These are phyloP conservation scores for Stenocarpella maydis DNA, from an alignment of 2,329 filamentous ascomycete genomes.

Conservation along the genomic window DNA sequence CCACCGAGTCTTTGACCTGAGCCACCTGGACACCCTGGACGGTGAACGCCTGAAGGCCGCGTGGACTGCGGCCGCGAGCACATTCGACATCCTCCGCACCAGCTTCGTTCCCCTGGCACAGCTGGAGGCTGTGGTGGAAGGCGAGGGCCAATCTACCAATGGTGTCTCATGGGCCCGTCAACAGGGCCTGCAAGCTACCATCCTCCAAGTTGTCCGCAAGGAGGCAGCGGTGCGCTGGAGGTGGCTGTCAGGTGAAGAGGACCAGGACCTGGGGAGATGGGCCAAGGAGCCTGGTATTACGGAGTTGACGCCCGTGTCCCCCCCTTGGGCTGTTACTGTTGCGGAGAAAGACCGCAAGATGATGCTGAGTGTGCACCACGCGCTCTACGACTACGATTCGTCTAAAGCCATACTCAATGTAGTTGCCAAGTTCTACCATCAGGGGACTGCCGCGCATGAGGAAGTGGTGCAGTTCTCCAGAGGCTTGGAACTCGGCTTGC, in stretches of 20 bases:
- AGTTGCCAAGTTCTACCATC: conserved; percentile 34
- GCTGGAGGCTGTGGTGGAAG: conserved; percentile 28
- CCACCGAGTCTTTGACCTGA: conserved; percentile 47
- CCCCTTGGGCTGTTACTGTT: conserved; percentile 49
- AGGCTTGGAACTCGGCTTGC: conserved; percentile 38
- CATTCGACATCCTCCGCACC: conserved; percentile 47
- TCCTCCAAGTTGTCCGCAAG: conserved; percentile 36
- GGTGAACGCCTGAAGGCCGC: conserved; percentile 42
- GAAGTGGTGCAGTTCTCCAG: conserved; percentile 30
- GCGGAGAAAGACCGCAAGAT: conserved; percentile 41
- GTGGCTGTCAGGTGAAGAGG: conserved; percentile 27
- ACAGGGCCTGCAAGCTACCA: conserved; percentile 35
- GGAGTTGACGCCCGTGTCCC: conserved; percentile 30
- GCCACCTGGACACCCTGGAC: conserved; percentile 40
- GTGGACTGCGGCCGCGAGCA: conserved; percentile 44
- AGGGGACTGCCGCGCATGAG: conserved; percentile 13
- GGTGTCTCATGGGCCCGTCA: conserved; percentile 34
- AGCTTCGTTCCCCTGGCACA: conserved; percentile 45
- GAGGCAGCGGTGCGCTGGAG: conserved; percentile 34
- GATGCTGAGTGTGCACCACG: conserved; percentile 61
- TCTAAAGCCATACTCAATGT: conserved; percentile 3
- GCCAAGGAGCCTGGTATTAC: conserved; percentile 28
- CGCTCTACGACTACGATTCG: conserved; percentile 67
- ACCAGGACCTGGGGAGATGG: conserved; percentile 29
- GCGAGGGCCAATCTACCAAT: neutral